A percentile compares a stretch with the other conserved stretches of the same genome.
Evolutionary conservation across 352 stramenopile species (phyloP).

Genomic region (Phytophthora pinifolia): DNA sequence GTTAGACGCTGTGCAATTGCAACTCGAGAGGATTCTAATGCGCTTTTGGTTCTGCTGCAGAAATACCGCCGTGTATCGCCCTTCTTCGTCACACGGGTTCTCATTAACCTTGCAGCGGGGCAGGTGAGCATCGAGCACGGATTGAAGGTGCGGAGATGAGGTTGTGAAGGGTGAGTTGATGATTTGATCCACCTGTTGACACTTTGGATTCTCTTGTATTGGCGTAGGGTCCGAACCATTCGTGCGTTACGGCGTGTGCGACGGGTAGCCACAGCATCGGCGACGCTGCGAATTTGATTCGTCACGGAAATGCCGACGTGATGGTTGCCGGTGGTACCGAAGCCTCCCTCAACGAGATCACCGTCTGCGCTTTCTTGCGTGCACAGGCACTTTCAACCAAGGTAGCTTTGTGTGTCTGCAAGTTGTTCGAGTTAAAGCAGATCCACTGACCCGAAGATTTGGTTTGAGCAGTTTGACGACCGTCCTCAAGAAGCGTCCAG

Average conservation of each 20-base stretch:
- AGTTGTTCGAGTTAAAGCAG: neutral
- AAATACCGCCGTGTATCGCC: slow-evolving; percentile 91
- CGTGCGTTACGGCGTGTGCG: slow-evolving; percentile 96
- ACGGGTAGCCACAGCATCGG: slow-evolving; percentile 97
- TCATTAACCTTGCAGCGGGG: slow-evolving; percentile 93
- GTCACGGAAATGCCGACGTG: slow-evolving; percentile 89
- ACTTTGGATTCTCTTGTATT: neutral
- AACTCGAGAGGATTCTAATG: neutral
- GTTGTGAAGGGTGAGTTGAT: neutral
- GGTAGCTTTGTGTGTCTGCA: slow-evolving; percentile 23
- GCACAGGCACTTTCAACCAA: slow-evolving; percentile 95
- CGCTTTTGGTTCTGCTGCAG: slow-evolving; percentile 24
- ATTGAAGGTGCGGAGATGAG: slow-evolving; percentile 60
- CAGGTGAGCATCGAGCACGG: slow-evolving; percentile 91
- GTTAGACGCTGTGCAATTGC: neutral
- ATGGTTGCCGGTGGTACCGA: slow-evolving; percentile 97
- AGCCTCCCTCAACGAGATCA: slow-evolving; percentile 92
- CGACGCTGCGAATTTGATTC: slow-evolving; percentile 92
- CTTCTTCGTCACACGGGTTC: slow-evolving; percentile 93
- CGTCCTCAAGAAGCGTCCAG: slow-evolving; percentile 85
- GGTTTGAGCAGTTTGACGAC: slow-evolving; percentile 91
- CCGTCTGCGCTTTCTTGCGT: slow-evolving; percentile 93
- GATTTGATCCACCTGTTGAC: neutral
- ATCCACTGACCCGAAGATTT: neutral
- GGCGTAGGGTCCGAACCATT: slow-evolving; percentile 94